Base-by-base conservation (phyloP, 441 rosid species). In the Geranium incanum region DNA sequence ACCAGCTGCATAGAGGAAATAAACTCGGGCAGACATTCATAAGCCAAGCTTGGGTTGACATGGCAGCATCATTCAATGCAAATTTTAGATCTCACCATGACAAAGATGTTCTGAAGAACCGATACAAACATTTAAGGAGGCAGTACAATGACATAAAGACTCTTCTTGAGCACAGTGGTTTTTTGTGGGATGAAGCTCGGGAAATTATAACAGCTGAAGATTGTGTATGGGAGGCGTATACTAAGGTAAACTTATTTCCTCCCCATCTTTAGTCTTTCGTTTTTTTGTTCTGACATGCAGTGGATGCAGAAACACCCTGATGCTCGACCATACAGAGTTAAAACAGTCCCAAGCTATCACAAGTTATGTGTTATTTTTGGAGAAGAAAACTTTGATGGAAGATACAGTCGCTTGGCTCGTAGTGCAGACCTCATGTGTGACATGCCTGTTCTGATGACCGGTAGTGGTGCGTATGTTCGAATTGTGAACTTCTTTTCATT, bases 121-220 rank as follows among this genome's bases (percentile, higher is more conserved):
- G 97, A 67, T 89, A 83, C 79, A 91, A 91, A 81, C 92, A 91
- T 82, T 79, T 89, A 77, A 89, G 90, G 82, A 89, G 91, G 84
- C 83, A 84, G 78, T 85, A 86, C 82, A 87, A 80, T 68, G 97
- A 93, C 50, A 81, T 91, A 39, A 89, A 82, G 81, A 68, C 71
- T 81, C 81, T 93, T 77, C 93, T 93, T 48, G 81, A 81, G 78
- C 87, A 87, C 57, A 73, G 68, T 48, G 96, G 96, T 55, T 91
- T 93, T 82, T 85, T 86, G 37, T 93, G 98, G 98, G 92, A 91
- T 80, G 87, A 85, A 79, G 76, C 76, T 36, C 79, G 84, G 66
- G 96, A 89, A 74, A 89, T 91, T 92, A 86, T 93, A 75, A 81
- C 83, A 21, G 98, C 98, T 72, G 89, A 88, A 74, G 97, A 93